Evolutionary conservation across 345 rosid genomes (phyloP).

Genomic region (Citrus inodora): DNA sequence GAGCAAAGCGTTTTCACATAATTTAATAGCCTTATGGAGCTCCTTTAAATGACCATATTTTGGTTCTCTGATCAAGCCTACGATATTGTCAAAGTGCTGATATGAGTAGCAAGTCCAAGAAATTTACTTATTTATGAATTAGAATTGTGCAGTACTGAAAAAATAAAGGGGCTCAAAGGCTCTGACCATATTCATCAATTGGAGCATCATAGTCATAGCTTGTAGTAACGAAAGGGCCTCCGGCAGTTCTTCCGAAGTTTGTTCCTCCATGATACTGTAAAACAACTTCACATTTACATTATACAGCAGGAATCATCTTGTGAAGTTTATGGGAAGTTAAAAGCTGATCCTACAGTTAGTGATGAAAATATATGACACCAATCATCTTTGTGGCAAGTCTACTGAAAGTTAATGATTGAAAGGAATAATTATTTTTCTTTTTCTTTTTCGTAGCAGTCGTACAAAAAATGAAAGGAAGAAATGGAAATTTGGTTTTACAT

Average conservation of each 20-base stretch:
- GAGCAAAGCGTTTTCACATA: slow-evolving; percentile 63
- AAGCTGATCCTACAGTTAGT: not conserved
- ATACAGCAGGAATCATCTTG: not conserved
- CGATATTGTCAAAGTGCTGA: slow-evolving; percentile 3
- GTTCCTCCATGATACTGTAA: slow-evolving; percentile 77
- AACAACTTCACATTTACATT: not conserved
- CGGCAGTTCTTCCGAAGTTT: slow-evolving; percentile 67
- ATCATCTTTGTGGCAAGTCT: not conserved
- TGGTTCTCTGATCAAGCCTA: slow-evolving; percentile 81
- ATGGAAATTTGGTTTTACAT: not conserved
- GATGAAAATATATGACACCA: not conserved
- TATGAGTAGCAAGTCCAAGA: not conserved
- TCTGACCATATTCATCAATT: slow-evolving; percentile 66
- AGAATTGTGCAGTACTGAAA: not conserved
- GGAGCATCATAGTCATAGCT: slow-evolving; percentile 79
- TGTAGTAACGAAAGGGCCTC: slow-evolving; percentile 70
- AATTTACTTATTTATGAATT: not conserved
- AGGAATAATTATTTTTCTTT: not conserved
- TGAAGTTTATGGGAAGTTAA: not conserved
- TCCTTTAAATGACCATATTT: slow-evolving; percentile 72
- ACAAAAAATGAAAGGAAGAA: not conserved
- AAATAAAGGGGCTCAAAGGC: not conserved
- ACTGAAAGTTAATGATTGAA: not conserved
- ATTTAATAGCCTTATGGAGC: slow-evolving; percentile 66
- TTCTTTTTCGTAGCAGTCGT: not conserved